Base-by-base conservation (phyloP, 192 early-diverging fungal species). In the Backusella australiensis region DNA sequence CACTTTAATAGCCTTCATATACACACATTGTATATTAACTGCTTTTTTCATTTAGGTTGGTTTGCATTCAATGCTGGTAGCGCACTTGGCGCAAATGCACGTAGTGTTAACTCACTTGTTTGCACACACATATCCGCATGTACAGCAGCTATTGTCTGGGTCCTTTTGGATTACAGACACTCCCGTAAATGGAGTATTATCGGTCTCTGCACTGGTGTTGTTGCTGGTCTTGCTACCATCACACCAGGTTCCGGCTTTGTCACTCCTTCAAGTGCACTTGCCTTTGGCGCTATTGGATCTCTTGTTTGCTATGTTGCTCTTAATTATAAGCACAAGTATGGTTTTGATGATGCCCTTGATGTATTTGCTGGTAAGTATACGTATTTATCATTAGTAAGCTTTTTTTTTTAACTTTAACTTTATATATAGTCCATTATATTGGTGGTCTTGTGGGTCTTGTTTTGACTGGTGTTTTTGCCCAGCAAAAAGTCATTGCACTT, bases 161-260 rank as follows among this genome's bases (percentile, higher is more conserved):
- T 93, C 65, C 78, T 91, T 46, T 78, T 93, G 79, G 93, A 96
- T 39, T 94, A 91, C 77, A 80, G 90, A 49, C 79, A 86, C 71
- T 88, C 89, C 72, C 86, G 88, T 80, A 94, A 94, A 84, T 85
- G 90, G 79, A 92, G 91, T 8, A 89, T 90, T 72, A 90, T 97
- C 52, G 95, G 93, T 34, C 92, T 94, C 80, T 97, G 96, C 81
- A 92, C 92, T 15, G 96, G 96, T 44, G 95, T 94, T 17, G 92
- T 97, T 12, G 94, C 94, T 19, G 96, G 94, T n/a, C 87, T 97
- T 77, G 96, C 95, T 3, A 93, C 90, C 41, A 92, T 97, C 75
- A 97, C 96, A 26, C 96, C 96, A 0, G 95, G 90, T 0, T 86
- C 93, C 26, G 94, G 94, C 68, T 93, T 85, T 73, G 93, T 96